Evolutionary conservation across 345 rosid genomes (phyloP), one percentile per base, ranked within the genome.

Genomic region (Melaleuca alternifolia): DNA sequence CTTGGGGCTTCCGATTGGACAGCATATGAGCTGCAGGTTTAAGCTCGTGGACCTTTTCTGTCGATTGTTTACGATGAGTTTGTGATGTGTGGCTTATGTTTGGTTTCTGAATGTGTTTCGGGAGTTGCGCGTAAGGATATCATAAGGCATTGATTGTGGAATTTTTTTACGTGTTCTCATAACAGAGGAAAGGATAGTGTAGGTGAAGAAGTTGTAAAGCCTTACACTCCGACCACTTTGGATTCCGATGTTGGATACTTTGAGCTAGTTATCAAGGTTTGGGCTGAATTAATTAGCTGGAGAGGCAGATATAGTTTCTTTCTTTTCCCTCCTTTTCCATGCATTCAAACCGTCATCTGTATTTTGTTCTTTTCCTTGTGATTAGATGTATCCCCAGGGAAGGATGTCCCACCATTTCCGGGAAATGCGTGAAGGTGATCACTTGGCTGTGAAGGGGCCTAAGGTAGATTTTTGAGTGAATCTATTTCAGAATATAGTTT

Each of bases 371-470:
- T 56, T 75, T 83, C 5, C 6, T 26, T 82, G 44, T 24, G 26
- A 71, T 50, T 87, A 93, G 96, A 94, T 94, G 97, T 93, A 94
- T 90, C 95, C 95, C 21, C 94, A 92, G 89, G 97, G 96, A 91
- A 89, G 95, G 90, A 94, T 93, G 97, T 93, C 97, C 84, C 95
- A 93, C 87, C 94, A 93, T 83, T 92, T 94, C 86, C 90, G 94
- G 33, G 92, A 92, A 90, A 87, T 94, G 95, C 79, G 84, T 5
- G 96, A 87, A 84, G 95, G 96, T 65, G 94, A 92, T 87, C 89
- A 82, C 91, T 86, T 94, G 87, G 86, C 95, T 51, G 92, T 94
- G 59, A 94, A 93, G 90, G 97, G 97, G 83, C 97, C 97, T 52
- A 93, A 94, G 94, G 97, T 94, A 84, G 54, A 59, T 65, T 56